Evolutionary conservation across 495 filamentous ascomycete species (phyloP).

Genomic region (Penicillium antarcticum): DNA sequence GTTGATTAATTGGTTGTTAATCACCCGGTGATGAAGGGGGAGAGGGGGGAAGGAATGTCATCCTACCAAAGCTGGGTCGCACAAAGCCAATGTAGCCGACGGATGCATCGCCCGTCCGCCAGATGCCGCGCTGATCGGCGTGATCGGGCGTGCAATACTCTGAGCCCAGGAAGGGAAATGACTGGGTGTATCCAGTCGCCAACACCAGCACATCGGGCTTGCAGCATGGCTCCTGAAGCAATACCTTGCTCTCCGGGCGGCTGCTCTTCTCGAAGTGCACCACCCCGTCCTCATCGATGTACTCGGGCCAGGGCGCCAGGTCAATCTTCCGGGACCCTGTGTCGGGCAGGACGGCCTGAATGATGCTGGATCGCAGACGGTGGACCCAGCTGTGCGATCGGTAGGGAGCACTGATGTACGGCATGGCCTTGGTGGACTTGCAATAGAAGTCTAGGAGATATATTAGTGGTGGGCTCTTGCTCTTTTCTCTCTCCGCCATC

Average conservation of each 20-base stretch:
- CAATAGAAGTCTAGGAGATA: constrained; percentile 7
- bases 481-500: background rate
- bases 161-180: constrained; percentile 13
- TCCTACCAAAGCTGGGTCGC: constrained; percentile 11
- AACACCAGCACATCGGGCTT: constrained; percentile 3
- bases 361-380: background rate
- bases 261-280: constrained; percentile 11
- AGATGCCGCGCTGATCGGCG: constrained; percentile 15
- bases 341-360: constrained; percentile 5
- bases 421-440: constrained; percentile 20
- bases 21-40: background rate
- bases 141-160: constrained; percentile 15
- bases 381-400: constrained; percentile 5
- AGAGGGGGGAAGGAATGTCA: no score
- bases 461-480: background rate
- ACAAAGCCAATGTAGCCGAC: constrained; percentile 20
- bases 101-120: constrained; percentile 4
- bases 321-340: constrained; percentile 17
- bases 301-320: constrained; percentile 15
- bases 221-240: constrained; percentile 11
- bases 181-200: constrained; percentile 6
- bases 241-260: constrained; percentile 9
- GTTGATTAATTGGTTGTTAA: background rate
- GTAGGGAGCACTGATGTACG: constrained; percentile 16
- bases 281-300: constrained; percentile 7